Conservation (phyloP, 306 rosid species). For the Parietaria judaica region DNA sequence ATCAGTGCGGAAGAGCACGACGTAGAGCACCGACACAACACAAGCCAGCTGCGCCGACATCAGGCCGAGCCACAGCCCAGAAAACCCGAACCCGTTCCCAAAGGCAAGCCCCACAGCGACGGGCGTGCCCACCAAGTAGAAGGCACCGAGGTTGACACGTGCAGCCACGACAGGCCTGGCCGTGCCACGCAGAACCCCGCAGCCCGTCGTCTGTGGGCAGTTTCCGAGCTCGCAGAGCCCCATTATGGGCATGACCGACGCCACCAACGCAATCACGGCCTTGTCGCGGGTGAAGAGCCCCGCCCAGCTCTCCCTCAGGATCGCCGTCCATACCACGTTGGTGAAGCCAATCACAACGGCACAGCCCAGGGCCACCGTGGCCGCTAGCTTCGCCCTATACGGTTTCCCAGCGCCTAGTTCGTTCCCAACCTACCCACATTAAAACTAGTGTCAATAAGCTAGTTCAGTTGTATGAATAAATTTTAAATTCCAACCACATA, state of each 20-base stretch:
- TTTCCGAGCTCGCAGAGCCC: constrained; percentile 88
- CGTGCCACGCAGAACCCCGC: constrained; percentile 71
- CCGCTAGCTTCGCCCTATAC: constrained; percentile 81
- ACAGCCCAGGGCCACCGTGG: constrained; percentile 78
- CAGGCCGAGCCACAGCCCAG: constrained; percentile 92
- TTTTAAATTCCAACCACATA: too few species aligned
- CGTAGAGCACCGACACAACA: constrained; percentile 60
- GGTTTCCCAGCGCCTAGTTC: constrained; percentile 95
- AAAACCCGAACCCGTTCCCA: constrained; percentile 57
- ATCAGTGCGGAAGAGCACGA: constrained; percentile 49
- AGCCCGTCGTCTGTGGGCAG: constrained; percentile 89
- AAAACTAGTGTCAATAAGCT: neutral
- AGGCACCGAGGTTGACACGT: constrained; percentile 52
- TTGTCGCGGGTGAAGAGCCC: constrained; percentile 60
- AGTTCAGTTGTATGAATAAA: neutral
- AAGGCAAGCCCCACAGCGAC: constrained; percentile 80
- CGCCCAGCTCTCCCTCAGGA: constrained; percentile 65
- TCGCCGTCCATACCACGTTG: constrained; percentile 84
- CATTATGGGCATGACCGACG: constrained; percentile 74
- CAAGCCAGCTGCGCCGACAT: constrained; percentile 77
- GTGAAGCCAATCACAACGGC: constrained; percentile 64
- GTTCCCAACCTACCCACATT: constrained; percentile 66
- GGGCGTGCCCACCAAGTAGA: constrained; percentile 80
- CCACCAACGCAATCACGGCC: constrained; percentile 53
- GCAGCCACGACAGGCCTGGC: constrained; percentile 77